These are phyloP conservation scores for Akanthomyces uredinophilus DNA, from an alignment of 2,329 filamentous ascomycete genomes.

Conservation along the genomic window DNA sequence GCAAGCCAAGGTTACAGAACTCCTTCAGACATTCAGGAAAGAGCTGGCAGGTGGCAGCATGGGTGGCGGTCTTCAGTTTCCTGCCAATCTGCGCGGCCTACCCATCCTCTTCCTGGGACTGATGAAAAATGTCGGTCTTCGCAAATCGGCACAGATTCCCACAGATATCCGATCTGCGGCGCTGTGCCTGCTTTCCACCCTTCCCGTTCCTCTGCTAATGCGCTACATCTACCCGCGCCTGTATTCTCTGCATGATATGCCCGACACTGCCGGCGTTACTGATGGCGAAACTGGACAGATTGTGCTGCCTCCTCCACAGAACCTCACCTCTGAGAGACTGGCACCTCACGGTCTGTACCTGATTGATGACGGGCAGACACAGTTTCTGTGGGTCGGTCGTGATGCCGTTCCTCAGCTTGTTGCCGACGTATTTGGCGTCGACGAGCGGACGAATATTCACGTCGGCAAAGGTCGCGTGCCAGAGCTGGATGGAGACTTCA, in stretches of 20 bases:
- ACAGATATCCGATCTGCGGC: conserved; percentile 91
- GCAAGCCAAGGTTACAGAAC: conserved; percentile 85
- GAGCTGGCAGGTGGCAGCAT: conserved; percentile 94
- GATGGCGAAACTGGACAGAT: conserved; percentile 86
- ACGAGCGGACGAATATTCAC: conserved; percentile 76
- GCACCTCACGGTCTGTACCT: conserved; percentile 90
- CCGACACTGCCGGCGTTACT: conserved; percentile 81
- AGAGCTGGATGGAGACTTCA: conserved; percentile 92
- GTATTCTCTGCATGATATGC: conserved; percentile 94
- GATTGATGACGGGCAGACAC: conserved; percentile 94
- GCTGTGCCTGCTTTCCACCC: conserved; percentile 86
- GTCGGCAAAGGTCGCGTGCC: conserved; percentile 87
- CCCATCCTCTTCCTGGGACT: conserved; percentile 88
- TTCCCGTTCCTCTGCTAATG: conserved; percentile 83
- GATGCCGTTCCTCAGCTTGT: conserved; percentile 89
- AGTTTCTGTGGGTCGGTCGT: conserved; percentile 94
- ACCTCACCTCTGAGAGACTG: conserved; percentile 82
- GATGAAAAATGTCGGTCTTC: conserved; percentile 92
- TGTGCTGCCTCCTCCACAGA: conserved; percentile 74
- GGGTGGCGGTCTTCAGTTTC: conserved; percentile 90
- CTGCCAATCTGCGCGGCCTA: conserved; percentile 81
- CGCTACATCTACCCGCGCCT: conserved; percentile 86
- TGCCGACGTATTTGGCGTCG: conserved; percentile 81
- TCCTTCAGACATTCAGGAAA: conserved; percentile 93
- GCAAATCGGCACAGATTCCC: conserved; percentile 89